Evolutionary conservation across 441 rosid species (phyloP).

Genomic region (Mallotus japonicus): DNA sequence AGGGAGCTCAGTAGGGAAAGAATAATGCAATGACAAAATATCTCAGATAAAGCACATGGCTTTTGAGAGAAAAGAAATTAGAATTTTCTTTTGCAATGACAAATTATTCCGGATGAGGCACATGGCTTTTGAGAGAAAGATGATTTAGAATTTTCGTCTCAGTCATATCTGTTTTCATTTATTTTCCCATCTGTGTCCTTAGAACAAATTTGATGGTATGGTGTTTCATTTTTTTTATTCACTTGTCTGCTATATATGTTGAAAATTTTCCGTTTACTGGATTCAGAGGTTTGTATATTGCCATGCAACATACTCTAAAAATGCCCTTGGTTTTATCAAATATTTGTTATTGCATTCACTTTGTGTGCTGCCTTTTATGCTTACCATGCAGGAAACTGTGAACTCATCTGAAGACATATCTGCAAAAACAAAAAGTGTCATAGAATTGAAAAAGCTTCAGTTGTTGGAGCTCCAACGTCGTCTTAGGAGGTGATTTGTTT

Average conservation of each 20-base stretch:
- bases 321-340: constrained; percentile 10
- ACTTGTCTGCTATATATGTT: constrained; percentile 5
- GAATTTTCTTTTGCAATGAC: background rate
- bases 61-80: background rate
- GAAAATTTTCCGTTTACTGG: background rate
- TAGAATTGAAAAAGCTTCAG: constrained; percentile 92
- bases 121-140: background rate
- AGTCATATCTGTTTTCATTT: background rate
- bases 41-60: background rate
- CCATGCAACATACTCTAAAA: constrained; percentile 6
- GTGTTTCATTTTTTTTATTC: background rate
- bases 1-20: background rate
- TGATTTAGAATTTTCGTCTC: background rate
- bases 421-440: constrained; percentile 87
- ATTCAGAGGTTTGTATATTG: constrained; percentile 11
- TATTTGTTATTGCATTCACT: constrained; percentile 7
- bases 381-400: constrained; percentile 61
- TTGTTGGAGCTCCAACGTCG: constrained; percentile 79
- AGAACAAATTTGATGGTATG: background rate
- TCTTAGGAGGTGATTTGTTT: constrained; percentile 55
- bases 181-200: background rate
- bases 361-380: constrained; percentile 10
- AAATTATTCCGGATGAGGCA: background rate
- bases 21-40: background rate
- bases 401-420: constrained; percentile 84